phyloP scores from a whole-genome alignment of 78 protist species.

The Chrysochromulina parva region DNA sequence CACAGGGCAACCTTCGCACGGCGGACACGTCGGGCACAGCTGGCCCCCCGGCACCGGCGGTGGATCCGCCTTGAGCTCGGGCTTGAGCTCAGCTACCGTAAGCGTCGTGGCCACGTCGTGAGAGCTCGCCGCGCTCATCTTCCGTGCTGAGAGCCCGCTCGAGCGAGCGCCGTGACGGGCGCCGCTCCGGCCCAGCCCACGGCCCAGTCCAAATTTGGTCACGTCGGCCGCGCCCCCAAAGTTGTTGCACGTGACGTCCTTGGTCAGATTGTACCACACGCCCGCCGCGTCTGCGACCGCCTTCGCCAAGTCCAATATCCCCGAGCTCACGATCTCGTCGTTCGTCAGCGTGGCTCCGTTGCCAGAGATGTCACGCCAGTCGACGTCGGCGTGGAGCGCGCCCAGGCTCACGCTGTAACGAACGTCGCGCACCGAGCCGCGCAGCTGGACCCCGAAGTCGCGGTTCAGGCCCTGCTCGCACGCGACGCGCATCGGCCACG shows the following conservation, averaged over 20 bases:
- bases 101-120: too few relatives aligned
- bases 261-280: conserved; percentile 33
- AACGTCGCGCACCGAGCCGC: background rate
- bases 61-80: too few relatives aligned
- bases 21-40: too few relatives aligned
- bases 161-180: too few relatives aligned
- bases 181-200: too few relatives aligned
- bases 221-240: too few relatives aligned
- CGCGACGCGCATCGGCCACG: background rate
- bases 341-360: background rate
- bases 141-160: too few relatives aligned
- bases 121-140: too few relatives aligned
- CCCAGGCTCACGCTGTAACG: background rate
- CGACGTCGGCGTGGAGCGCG: conserved; percentile 16
- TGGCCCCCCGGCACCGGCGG: too few relatives aligned
- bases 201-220: too few relatives aligned
- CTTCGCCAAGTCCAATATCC: background rate
- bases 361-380: conserved; percentile 1
- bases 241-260: background rate
- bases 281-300: conserved; percentile 41
- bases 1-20: too few relatives aligned
- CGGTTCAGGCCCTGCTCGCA: background rate
- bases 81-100: too few relatives aligned
- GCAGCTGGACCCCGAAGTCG: background rate
- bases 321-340: background rate